These are phyloP conservation scores for Phytophthora megakarya DNA, from an alignment of 352 stramenopile species.

Conservation along the genomic window DNA sequence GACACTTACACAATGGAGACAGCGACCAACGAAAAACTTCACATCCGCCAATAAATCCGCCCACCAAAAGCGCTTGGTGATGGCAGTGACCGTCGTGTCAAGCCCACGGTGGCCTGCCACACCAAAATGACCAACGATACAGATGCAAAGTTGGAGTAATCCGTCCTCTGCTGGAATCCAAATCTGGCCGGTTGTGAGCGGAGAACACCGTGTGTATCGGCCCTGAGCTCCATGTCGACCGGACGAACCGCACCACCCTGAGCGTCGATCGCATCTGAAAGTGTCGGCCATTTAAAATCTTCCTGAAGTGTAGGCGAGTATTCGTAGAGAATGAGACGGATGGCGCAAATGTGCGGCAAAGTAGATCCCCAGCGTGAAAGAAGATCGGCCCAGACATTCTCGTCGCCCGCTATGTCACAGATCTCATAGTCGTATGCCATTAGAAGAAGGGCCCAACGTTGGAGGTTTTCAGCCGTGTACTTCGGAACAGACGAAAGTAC, in stretches of 20 bases:
- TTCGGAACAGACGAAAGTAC: constrained; percentile 6
- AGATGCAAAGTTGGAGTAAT: constrained; percentile 4
- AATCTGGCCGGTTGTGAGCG: not conserved
- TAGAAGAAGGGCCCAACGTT: constrained; percentile 23
- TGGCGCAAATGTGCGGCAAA: not conserved
- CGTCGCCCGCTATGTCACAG: constrained; percentile 12
- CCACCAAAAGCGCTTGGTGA: constrained; percentile 1
- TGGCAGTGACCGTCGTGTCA: not conserved
- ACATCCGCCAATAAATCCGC: not conserved
- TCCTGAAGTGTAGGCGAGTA: not conserved
- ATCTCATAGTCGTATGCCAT: constrained; percentile 27
- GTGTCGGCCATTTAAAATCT: not conserved
- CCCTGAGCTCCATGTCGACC: not conserved
- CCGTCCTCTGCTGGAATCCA: constrained; percentile 9
- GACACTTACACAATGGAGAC: not conserved
- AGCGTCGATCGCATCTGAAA: not conserved
- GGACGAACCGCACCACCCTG: not conserved
- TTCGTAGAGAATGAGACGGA: not conserved
- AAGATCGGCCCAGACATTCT: constrained; percentile 14
- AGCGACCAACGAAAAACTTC: constrained; percentile 1
- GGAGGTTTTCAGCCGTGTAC: constrained; percentile 29
- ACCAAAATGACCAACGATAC: constrained; percentile 18
- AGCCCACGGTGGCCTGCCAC: not conserved
- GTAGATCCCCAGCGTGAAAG: constrained; percentile 19
- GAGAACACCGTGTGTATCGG: not conserved